Percentiles rank a stretch among this genome's conserved stretches.
These are phyloP conservation scores for Tetracentron sinense DNA, from an alignment of 164 flowering plant species.

Conservation along the genomic window DNA sequence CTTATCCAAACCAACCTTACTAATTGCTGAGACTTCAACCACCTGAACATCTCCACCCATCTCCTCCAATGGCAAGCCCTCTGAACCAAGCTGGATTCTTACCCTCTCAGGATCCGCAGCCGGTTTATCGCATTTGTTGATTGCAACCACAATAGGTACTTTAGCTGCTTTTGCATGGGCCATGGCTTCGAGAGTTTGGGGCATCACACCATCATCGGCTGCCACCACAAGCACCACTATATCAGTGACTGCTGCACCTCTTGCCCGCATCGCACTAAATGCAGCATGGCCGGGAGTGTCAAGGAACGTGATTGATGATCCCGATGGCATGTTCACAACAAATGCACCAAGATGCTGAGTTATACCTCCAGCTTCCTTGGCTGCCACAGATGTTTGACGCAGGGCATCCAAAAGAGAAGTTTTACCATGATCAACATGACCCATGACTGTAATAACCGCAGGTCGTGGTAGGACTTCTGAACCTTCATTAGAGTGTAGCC, in stretches of 20 bases:
- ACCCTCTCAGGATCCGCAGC: slow-evolving; percentile 89
- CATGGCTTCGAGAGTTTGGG: slow-evolving; percentile 90
- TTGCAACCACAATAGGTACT: slow-evolving; percentile 90
- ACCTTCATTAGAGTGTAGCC: slow-evolving; percentile 74
- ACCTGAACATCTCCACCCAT: slow-evolving; percentile 96
- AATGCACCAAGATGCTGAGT: slow-evolving; percentile 96
- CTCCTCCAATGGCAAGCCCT: slow-evolving; percentile 80
- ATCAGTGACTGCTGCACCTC: slow-evolving; percentile 97
- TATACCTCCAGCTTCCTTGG: slow-evolving; percentile 91
- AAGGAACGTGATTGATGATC: slow-evolving; percentile 84
- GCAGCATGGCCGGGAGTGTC: slow-evolving; percentile 99
- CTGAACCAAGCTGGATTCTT: slow-evolving; percentile 69
- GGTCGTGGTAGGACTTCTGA: slow-evolving; percentile 55
- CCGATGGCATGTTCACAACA: slow-evolving; percentile 77
- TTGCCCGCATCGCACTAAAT: slow-evolving; percentile 92
- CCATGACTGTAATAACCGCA: slow-evolving; percentile 93
- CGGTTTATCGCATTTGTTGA: slow-evolving; percentile 89
- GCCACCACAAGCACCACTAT: slow-evolving; percentile 90
- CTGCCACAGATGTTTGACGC: slow-evolving; percentile 84
- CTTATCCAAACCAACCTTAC: slow-evolving; percentile 61
- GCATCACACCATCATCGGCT: slow-evolving; percentile 98
- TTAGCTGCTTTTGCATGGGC: slow-evolving; percentile 82
- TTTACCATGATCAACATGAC: slow-evolving; percentile 98
- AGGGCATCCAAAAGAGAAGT: slow-evolving; percentile 92
- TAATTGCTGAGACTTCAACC: slow-evolving; percentile 76